Evolutionary conservation across 768 basidiomycete genomes (phyloP), one percentile per base, ranked within the genome.

Genomic region (Hygrophorus russula): DNA sequence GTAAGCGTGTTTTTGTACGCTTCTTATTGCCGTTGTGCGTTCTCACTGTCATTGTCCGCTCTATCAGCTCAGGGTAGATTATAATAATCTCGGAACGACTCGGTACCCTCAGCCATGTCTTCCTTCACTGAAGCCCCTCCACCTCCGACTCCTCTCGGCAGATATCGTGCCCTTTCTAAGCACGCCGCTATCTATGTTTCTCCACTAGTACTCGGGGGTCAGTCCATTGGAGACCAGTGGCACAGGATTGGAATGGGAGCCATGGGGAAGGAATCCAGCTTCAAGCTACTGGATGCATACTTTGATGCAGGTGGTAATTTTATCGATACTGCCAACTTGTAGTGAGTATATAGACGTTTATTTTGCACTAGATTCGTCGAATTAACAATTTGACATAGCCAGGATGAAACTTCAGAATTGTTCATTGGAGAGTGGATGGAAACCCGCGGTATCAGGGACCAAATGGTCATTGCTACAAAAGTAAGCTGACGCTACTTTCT

Each of bases 181-280:
- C 34, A 48, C 8, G 67, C 71, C 1, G 68, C 69, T 7, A 56
- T 74, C 19, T 65, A 64, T 35, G 73, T 74, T 12, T 75, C 73
- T 2, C 71, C 73, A 0, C 52, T 74, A 14, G 58, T 59, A 24
- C 65, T 75, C 19, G 71, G 73, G 2, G 71, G 62, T 3, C 68
- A 69, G 69, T 69, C 59, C 55, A 65, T 73, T 28, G 70, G 71
- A 5, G 64, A 70, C 47, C 59, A 66, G 39, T 71, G 70, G 70
- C 51, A 49, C 0, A 29, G 39, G 1, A 32, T 46, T 6, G 44
- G 39, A 7, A 49, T 65, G 46, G 66, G 67, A 2, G 40, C 42
- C 3, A 65, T 68, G 59, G 46, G 56, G 46, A 64, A 67, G 50
- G 61, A 67, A 36, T 40, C 50, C 11, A 55, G 61, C 6, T 63